Percentiles rank a stretch among this genome's conserved stretches.
Evolutionary conservation across 192 early-diverging fungal genomes (phyloP).

Genomic region (Entrophospora sp.): DNA sequence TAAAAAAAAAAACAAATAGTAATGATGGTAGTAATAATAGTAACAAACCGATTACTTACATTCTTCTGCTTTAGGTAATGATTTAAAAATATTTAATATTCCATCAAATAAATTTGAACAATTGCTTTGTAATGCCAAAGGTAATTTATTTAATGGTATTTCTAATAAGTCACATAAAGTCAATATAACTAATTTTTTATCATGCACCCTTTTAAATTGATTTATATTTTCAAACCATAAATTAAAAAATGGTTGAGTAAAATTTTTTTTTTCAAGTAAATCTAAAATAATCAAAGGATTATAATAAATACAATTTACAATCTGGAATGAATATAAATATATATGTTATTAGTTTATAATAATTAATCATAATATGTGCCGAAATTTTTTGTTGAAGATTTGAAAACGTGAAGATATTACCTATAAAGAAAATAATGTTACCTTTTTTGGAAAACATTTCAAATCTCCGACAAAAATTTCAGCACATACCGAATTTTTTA

Average conservation of each 20-base stretch:
- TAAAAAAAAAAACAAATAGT: slow-evolving; percentile 7
- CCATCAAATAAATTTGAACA: slow-evolving; percentile 69
- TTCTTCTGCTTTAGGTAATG: slow-evolving; percentile 59
- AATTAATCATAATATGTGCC: too few species aligned
- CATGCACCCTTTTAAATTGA: slow-evolving; percentile 81
- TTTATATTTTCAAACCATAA: slow-evolving; percentile 64
- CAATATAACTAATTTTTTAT: slow-evolving; percentile 88
- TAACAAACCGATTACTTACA: too few species aligned
- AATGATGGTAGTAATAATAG: too few species aligned
- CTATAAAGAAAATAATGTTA: too few species aligned
- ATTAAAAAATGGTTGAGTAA: slow-evolving; percentile 73
- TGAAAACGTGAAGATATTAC: not conserved
- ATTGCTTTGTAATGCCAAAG: slow-evolving; percentile 56
- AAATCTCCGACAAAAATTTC: too few species aligned
- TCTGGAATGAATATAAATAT: too few species aligned
- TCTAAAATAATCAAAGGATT: slow-evolving; percentile 68
- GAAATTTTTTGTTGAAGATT: too few species aligned
- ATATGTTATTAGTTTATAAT: too few species aligned
- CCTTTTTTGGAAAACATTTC: too few species aligned
- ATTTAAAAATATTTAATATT: slow-evolving; percentile 63
- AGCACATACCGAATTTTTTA: too few species aligned
- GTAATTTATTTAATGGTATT: slow-evolving; percentile 62
- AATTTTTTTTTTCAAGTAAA: slow-evolving; percentile 67
- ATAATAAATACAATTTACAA: slow-evolving; percentile 84
- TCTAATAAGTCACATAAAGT: slow-evolving; percentile 66